Percentiles rank a stretch among this genome's conserved stretches.
These are phyloP conservation scores for Babesia bovis DNA, from an alignment of 169 alveolate genomes.

Conservation along the genomic window DNA sequence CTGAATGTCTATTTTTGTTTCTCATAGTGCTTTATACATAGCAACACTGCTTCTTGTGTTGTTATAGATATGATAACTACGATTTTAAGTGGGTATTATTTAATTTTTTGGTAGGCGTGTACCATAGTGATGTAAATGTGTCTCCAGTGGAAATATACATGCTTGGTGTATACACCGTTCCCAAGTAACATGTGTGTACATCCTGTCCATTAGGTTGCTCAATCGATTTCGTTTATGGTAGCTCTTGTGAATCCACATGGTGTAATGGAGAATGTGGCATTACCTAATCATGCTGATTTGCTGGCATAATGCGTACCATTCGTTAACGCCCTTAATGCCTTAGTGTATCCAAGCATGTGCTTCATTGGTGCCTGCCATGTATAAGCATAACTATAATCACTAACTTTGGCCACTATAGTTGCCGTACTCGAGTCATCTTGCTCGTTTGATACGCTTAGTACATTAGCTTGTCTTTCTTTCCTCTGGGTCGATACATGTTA, in stretches of 20 bases:
- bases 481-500: background rate
- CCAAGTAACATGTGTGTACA: no score
- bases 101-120: no score
- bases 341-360: conserved; percentile 35
- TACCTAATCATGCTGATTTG: conserved; percentile 1
- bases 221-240: background rate
- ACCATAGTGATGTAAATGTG: no score
- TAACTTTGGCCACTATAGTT: conserved; percentile 18
- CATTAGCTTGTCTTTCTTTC: conserved; percentile 12
- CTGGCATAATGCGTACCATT: conserved; percentile 1
- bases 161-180: no score
- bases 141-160: no score
- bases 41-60: no score
- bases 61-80: no score
- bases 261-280: conserved; percentile 37
- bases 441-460: conserved; percentile 3
- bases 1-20: no score
- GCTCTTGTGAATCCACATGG: conserved; percentile 17
- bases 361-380: conserved; percentile 28
- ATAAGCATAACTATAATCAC: background rate
- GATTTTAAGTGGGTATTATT: no score
- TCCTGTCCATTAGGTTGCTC: no score
- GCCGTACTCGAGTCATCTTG: background rate
- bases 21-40: no score
- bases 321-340: conserved; percentile 26